Base-by-base conservation (phyloP, 768 basidiomycete genomes). In the Polyporus arcularius region DNA sequence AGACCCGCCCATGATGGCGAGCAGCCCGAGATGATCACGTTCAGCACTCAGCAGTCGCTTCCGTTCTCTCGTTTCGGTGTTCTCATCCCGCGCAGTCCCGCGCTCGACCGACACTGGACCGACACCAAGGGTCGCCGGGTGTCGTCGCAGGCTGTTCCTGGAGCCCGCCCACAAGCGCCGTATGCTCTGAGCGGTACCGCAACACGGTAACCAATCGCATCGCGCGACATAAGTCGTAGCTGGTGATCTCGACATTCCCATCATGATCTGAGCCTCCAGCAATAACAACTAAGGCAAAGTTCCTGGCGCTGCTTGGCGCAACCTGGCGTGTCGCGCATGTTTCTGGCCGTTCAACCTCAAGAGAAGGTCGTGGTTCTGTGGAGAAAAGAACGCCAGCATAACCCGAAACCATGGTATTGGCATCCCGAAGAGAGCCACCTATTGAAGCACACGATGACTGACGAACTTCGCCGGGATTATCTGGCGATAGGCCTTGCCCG, bases 181-280 rank as follows among this genome's bases (percentile, higher is more conserved):
- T 14, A 11, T 52, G 32, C 31, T 10, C 16, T 52, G 55, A 16
- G 35, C 55, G 30, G 18, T 35, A 28, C 46, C 45, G 32, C 30
- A 21, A 9, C 55, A 38, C 41, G 43, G 40, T 31, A 49, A 38
- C 59, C 53, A 60, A 60, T 60, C 39, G 53, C 53, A n/a, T 49
- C 45, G 53, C 40, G 53, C 26, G 58, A 9, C 58, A 41, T 46
- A 18, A 31, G 38, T 48, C 35, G 46, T 18, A 28, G 31, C 21
- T 21, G 7, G 42, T 60, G 59, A 60, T 60, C 53, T 42, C 53
- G 59, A 49, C 59, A 28, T 39, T 16, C n/a, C n/a, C 46, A 58
- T 58, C 53, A 60, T 60, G 59, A 60, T 60, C 53, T 43, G 35
- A 47, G 49, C 49, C n/a, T 26, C 49, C 18, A 40, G 32, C 47